These are phyloP conservation scores for Decorospora gaudefroyi DNA, from an alignment of 2,329 filamentous ascomycete species.

Conservation along the genomic window DNA sequence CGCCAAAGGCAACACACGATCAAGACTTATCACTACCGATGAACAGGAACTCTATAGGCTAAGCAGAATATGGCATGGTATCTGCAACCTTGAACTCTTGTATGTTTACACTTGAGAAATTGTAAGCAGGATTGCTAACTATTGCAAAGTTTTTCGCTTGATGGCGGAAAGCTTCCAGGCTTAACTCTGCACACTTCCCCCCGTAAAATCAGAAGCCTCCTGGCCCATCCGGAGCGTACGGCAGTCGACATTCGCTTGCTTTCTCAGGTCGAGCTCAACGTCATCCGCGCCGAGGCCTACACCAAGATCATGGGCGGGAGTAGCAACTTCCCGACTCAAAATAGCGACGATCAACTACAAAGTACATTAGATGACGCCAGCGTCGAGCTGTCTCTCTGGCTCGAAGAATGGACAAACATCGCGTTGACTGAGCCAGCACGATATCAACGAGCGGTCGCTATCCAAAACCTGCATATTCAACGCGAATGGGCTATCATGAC, in stretches of 20 bases:
- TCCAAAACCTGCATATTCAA: conserved; percentile 57
- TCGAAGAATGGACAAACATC: conserved; percentile 48
- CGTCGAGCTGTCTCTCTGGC: conserved; percentile 46
- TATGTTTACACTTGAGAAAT: conserved; percentile 7
- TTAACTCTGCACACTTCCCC: conserved; percentile 46
- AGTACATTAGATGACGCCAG: conserved; percentile 27
- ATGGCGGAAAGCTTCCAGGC: conserved; percentile 53
- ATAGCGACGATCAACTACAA: conserved; percentile 27
- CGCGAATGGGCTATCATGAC: conserved; percentile 60
- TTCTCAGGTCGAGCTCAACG: conserved; percentile 58
- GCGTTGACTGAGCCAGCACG: conserved; percentile 21
- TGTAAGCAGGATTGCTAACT: neutral
- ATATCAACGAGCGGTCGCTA: conserved; percentile 26
- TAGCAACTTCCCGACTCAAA: conserved; percentile 11
- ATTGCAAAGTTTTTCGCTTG: conserved; percentile 49
- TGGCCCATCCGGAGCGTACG: conserved; percentile 52
- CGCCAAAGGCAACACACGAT: conserved; percentile 27
- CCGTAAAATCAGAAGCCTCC: conserved; percentile 53
- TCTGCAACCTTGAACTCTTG: conserved; percentile 58
- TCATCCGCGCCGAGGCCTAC: conserved; percentile 45
- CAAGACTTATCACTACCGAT: conserved; percentile 18
- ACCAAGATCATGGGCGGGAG: conserved; percentile 21
- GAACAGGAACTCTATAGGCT: conserved; percentile 44
- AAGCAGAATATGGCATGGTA: conserved; percentile 57
- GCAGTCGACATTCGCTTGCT: conserved; percentile 58